Evolutionary conservation across 1,284 basidiomycete genomes (phyloP).

Genomic region (Sporisorium iseilematis-ciliati): DNA sequence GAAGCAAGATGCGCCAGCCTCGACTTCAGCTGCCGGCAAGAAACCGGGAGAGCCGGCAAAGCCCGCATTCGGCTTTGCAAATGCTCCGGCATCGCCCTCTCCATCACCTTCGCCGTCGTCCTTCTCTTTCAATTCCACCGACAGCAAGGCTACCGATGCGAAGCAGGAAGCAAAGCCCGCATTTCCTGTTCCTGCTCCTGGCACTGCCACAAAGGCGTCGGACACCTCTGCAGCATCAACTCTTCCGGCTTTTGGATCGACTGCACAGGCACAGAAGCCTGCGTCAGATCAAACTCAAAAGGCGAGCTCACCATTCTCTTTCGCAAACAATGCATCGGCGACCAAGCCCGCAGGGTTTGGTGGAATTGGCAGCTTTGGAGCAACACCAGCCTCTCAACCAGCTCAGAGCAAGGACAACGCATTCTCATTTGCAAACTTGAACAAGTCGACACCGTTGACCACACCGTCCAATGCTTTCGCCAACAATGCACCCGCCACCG

Average conservation of each 20-base stretch:
- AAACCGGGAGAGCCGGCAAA: slow-evolving; percentile 4
- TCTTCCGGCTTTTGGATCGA: slow-evolving; percentile 2
- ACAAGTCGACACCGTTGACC: slow-evolving; percentile 12
- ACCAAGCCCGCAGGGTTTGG: slow-evolving; percentile 14
- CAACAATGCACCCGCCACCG: slow-evolving; percentile 3
- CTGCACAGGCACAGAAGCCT: slow-evolving; percentile 6
- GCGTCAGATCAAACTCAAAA: slow-evolving; percentile 7
- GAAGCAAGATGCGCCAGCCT: neutral
- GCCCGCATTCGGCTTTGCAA: slow-evolving; percentile 31
- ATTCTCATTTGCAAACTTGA: slow-evolving; percentile 33
- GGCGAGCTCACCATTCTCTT: slow-evolving; percentile 22
- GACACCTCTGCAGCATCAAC: slow-evolving; percentile 3
- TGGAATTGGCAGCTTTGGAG: slow-evolving; percentile 20
- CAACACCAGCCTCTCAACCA: slow-evolving; percentile 8
- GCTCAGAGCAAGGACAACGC: slow-evolving; percentile 22
- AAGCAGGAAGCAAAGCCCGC: slow-evolving; percentile 18
- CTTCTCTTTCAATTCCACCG: slow-evolving; percentile 15
- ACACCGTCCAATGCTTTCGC: neutral
- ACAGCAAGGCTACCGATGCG: slow-evolving; percentile 5
- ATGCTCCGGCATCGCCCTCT: slow-evolving; percentile 13
- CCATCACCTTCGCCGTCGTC: slow-evolving; percentile 4
- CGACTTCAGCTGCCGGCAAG: neutral
- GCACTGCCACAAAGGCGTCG: slow-evolving; percentile 10
- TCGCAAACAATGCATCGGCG: slow-evolving; percentile 16
- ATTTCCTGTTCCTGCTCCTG: slow-evolving; percentile 24